Evolutionary conservation across 2,329 filamentous ascomycete genomes (phyloP), one percentile per base, ranked within the genome.

Genomic region (Dactylella cylindrospora): DNA sequence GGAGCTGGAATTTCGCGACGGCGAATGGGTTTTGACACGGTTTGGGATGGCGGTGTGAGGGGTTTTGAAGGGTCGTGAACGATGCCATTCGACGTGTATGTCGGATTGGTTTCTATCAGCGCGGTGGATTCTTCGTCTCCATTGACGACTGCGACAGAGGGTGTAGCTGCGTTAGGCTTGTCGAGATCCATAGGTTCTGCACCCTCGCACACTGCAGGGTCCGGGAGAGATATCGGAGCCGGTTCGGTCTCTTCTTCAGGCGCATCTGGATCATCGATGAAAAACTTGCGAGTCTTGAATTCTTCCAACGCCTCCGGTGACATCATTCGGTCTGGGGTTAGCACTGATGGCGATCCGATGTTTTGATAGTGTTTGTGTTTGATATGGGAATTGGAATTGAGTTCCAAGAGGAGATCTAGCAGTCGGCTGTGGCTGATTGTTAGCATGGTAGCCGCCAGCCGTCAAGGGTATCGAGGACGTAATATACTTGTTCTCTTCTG

Each of bases 401-500:
- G 80, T 70, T 96, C 90, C 64, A 95, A 79, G 26, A 97, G 81
- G 8, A 96, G 76, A 68, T 97, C 91, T 49, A 96, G 81, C 26
- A 97, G 76, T 72, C 90, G 90, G 73, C 90, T 96, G 69, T 38
- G 69, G 8, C 10, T 15, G 39, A 19, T 22, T 2, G 19, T 50
- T 33, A 50, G 57, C 9, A 35, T 26, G 1, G 10, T 43, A 25
- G 20, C 13, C 25, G 5, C 15, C 32, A 20, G 25, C 15, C 29
- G 5, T 17, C 23, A 10, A 32, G n/a, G 13, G 66, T 67, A 43
- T 28, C 26, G n/a, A n/a, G n/a, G n/a, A 33, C 33, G 38, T 13
- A 28, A 74, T 84, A 70, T 79, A 95, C 90, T 97, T 91, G 69
- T 95, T 95, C 75, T 96, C 86, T 69, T 94, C 84, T 53, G 89